Percentiles rank a stretch among this genome's conserved stretches.
Evolutionary conservation across 768 basidiomycete genomes (phyloP).

Genomic region (Hortiboletus flavorubellus): DNA sequence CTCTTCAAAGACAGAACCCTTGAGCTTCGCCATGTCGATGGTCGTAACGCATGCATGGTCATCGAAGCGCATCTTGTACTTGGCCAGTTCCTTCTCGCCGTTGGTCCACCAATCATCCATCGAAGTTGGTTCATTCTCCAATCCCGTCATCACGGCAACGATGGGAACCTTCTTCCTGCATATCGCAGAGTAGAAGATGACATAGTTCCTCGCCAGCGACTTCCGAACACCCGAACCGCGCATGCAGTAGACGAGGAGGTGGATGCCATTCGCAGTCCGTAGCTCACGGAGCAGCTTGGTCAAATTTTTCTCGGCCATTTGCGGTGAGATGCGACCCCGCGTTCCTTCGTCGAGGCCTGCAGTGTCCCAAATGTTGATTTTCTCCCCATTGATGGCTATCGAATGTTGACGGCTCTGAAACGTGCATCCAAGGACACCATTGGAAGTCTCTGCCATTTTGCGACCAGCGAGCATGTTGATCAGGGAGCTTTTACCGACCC

Average conservation of each 20-base stretch:
- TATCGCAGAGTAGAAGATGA: slow-evolving; percentile 29
- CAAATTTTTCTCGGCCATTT: slow-evolving; percentile 26
- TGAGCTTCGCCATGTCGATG: slow-evolving; percentile 15
- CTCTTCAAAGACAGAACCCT: slow-evolving; percentile 14
- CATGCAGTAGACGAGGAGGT: slow-evolving; percentile 33
- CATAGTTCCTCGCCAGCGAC: slow-evolving; percentile 28
- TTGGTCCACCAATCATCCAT: slow-evolving; percentile 39
- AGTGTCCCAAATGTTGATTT: slow-evolving; percentile 32
- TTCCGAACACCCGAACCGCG: slow-evolving; percentile 29
- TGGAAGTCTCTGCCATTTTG: slow-evolving; percentile 30
- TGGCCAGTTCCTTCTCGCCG: slow-evolving; percentile 31
- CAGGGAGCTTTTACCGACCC: slow-evolving; percentile 42
- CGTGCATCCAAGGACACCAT: slow-evolving; percentile 35
- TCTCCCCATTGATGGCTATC: slow-evolving; percentile 14
- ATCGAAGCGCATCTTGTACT: slow-evolving; percentile 35
- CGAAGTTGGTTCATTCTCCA: slow-evolving; percentile 31
- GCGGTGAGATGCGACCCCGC: slow-evolving; percentile 21
- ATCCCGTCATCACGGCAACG: slow-evolving; percentile 31
- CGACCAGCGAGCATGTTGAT: slow-evolving; percentile 39
- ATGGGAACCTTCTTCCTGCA: slow-evolving; percentile 32
- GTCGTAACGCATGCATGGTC: slow-evolving; percentile 44
- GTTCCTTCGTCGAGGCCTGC: slow-evolving; percentile 31
- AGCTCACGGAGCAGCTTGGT: slow-evolving; percentile 32
- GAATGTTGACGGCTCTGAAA: slow-evolving; percentile 28
- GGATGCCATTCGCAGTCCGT: slow-evolving; percentile 26